phyloP scores from a whole-genome alignment of 129 eudicot genomes.

The Tagetes patula region DNA sequence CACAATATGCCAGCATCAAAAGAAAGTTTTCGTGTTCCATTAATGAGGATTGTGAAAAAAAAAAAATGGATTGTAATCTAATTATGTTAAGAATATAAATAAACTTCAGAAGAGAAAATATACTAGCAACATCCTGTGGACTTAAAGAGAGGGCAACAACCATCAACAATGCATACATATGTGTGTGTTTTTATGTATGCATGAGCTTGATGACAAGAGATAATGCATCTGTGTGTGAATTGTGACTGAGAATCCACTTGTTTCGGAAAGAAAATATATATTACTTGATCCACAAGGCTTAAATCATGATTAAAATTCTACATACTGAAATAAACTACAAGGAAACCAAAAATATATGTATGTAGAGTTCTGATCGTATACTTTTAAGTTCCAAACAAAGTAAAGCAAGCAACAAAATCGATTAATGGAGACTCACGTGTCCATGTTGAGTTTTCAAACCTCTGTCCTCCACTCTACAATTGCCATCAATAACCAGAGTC shows the following conservation, averaged over 20 bases:
- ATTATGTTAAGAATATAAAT: conserved; percentile 3
- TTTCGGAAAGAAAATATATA: not conserved
- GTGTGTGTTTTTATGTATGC: conserved; percentile 21
- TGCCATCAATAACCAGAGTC: conserved; percentile 93
- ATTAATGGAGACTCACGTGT: conserved; percentile 56
- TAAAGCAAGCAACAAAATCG: conserved; percentile 17
- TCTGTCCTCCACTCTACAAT: conserved; percentile 97
- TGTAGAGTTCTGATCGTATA: conserved; percentile 20
- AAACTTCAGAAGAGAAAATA: conserved; percentile 16
- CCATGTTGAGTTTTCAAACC: conserved; percentile 99
- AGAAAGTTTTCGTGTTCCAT: conserved; percentile 14
- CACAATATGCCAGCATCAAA: conserved; percentile 2
- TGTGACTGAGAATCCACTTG: not conserved
- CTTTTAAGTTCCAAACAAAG: conserved; percentile 19
- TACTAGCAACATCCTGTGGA: conserved; percentile 12
- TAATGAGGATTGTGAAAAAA: conserved; percentile 17
- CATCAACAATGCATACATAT: not conserved
- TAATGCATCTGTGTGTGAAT: not conserved
- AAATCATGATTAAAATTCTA: not conserved
- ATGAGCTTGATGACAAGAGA: conserved; percentile 14
- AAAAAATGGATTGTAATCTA: conserved; percentile 13
- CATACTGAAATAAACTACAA: not conserved
- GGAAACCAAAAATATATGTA: not conserved
- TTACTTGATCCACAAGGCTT: not conserved
- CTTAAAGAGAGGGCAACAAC: not conserved